Conservation (phyloP, 345 rosid species). For the Tarenaya hassleriana region DNA sequence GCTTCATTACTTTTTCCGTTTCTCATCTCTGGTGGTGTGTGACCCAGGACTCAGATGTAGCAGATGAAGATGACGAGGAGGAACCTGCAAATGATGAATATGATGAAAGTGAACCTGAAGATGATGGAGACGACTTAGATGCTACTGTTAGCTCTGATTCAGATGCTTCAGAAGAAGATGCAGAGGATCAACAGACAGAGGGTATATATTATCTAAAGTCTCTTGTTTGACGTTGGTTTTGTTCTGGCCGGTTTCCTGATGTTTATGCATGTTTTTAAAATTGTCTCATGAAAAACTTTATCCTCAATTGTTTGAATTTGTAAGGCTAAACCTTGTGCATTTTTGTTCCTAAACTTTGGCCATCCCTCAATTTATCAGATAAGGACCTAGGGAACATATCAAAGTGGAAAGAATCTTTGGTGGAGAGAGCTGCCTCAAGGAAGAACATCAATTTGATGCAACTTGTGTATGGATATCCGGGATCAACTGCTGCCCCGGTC, state of each 20-base stretch:
- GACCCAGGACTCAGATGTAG: conserved; percentile 48
- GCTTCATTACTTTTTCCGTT: background rate
- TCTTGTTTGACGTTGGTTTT: background rate
- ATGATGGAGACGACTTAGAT: conserved; percentile 23
- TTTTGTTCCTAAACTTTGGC: conserved; percentile 20
- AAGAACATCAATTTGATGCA: conserved; percentile 61
- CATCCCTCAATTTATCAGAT: conserved; percentile 27
- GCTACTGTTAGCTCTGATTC: conserved; percentile 38
- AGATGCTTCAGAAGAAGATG: conserved; percentile 38
- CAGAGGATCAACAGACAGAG: conserved; percentile 34
- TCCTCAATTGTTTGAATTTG: background rate
- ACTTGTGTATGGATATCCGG: conserved; percentile 63
- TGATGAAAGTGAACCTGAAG: conserved; percentile 18
- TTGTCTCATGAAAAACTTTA: conserved; percentile 7
- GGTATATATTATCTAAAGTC: conserved; percentile 33
- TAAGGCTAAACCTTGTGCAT: conserved; percentile 3
- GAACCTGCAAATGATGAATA: conserved; percentile 20
- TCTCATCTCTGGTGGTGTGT: conserved; percentile 12
- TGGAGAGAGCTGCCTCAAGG: conserved; percentile 47
- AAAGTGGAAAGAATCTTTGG: conserved; percentile 73
- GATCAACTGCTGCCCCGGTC: conserved; percentile 32
- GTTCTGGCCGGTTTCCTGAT: background rate
- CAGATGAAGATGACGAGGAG: conserved; percentile 28
- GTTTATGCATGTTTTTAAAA: background rate
- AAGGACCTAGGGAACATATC: conserved; percentile 64